Percentiles rank a stretch among this genome's conserved stretches.
Evolutionary conservation across 805 yeast genomes (phyloP).

Genomic region (Wickerhamomyces silvicola): DNA sequence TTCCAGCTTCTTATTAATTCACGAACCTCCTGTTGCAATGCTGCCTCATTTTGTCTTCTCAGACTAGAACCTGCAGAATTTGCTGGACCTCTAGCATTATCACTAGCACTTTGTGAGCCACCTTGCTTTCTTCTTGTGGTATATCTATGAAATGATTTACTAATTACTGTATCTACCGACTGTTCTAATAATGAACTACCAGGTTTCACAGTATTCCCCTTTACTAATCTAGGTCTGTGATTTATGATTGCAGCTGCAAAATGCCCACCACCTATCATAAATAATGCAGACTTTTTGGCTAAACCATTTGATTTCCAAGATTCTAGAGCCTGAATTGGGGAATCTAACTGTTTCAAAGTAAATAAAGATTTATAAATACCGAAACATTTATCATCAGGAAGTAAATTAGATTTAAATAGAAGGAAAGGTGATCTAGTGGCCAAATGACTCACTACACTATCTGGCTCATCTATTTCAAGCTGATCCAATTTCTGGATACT

Average conservation of each 20-base stretch:
- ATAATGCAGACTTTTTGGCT: slow-evolving; percentile 56
- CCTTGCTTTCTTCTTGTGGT: slow-evolving; percentile 97
- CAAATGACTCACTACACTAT: slow-evolving; percentile 40
- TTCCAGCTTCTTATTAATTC: slow-evolving; percentile 65
- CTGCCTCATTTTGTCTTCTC: slow-evolving; percentile 85
- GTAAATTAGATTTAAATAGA: slow-evolving; percentile 42
- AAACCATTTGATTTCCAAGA: slow-evolving; percentile 25
- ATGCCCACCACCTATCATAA: slow-evolving; percentile 97
- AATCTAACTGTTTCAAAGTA: slow-evolving; percentile 30
- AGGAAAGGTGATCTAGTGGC: slow-evolving; percentile 69
- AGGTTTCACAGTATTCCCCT: slow-evolving; percentile 47
- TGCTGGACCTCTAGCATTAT: slow-evolving; percentile 90
- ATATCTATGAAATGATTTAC: slow-evolving; percentile 88
- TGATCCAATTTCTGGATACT: slow-evolving; percentile 15
- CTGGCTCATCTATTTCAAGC: slow-evolving; percentile 16
- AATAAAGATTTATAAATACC: slow-evolving; percentile 67
- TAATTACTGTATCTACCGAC: slow-evolving; percentile 58
- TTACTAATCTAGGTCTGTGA: slow-evolving; percentile 51
- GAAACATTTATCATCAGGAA: slow-evolving; percentile 43
- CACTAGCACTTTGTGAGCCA: slow-evolving; percentile 91
- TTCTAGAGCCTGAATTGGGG: slow-evolving; percentile 46
- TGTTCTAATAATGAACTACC: slow-evolving; percentile 49
- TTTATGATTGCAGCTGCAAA: slow-evolving; percentile 92
- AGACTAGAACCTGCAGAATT: slow-evolving; percentile 91
- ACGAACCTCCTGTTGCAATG: slow-evolving; percentile 71